Evolutionary conservation across 2,329 filamentous ascomycete genomes (phyloP).

Genomic region (Neonectria magnoliae): DNA sequence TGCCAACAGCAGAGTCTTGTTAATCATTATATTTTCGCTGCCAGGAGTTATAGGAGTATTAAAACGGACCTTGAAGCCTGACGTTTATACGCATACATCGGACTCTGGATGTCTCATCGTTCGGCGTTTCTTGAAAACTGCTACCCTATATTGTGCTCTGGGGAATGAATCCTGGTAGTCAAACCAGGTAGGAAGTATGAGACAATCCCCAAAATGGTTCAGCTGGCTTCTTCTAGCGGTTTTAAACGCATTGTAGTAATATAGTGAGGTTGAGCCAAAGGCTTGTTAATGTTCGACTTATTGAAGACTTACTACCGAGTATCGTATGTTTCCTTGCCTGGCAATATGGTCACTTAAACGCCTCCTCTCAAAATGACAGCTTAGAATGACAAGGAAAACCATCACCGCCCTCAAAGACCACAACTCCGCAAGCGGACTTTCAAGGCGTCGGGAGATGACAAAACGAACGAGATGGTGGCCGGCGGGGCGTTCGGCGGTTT

Average conservation of each 20-base stretch:
- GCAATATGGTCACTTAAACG: no score
- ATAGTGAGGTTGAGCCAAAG: background rate
- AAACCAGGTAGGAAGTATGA: background rate
- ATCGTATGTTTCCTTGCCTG: no score
- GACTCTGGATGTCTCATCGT: background rate
- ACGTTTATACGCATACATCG: background rate
- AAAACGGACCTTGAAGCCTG: background rate
- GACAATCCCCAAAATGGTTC: background rate
- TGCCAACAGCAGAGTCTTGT: no score
- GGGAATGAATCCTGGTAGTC: background rate
- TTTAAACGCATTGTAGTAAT: background rate
- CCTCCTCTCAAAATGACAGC: background rate
- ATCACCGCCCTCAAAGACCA: background rate
- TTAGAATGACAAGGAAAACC: background rate
- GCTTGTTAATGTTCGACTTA: background rate
- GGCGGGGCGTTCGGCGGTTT: slow-evolving; percentile 42
- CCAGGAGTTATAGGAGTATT: no score
- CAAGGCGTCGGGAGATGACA: background rate
- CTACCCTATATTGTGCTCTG: background rate
- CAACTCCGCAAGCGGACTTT: slow-evolving; percentile 20
- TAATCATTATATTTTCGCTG: no score
- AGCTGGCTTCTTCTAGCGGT: background rate
- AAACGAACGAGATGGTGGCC: background rate
- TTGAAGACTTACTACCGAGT: no score
- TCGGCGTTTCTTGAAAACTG: background rate